These are phyloP conservation scores for Cystobasidiopsis lactophilus DNA, from an alignment of 768 basidiomycete genomes.

Conservation along the genomic window DNA sequence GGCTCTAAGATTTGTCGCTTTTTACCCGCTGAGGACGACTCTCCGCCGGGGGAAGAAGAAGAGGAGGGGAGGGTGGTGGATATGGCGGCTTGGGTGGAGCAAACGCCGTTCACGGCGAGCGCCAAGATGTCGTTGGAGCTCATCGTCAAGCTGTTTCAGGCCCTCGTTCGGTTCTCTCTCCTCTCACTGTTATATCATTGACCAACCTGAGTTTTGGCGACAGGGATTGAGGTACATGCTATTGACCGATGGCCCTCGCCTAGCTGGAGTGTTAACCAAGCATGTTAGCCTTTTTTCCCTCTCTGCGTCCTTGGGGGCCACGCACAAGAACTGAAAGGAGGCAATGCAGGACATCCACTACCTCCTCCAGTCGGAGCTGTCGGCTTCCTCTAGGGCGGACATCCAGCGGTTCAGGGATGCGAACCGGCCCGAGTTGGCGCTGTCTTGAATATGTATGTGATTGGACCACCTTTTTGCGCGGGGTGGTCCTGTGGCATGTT, in stretches of 20 bases:
- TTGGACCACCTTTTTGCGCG: too few relatives aligned
- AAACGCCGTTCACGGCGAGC: slow-evolving; percentile 13
- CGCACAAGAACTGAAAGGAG: too few relatives aligned
- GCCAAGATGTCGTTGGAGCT: slow-evolving; percentile 16
- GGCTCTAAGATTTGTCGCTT: too few relatives aligned
- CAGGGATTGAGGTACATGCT: slow-evolving; percentile 14
- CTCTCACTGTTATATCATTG: background rate
- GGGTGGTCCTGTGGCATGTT: too few relatives aligned
- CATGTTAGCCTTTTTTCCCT: background rate
- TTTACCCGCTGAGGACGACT: background rate
- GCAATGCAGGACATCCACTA: background rate
- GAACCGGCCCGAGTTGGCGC: too few relatives aligned
- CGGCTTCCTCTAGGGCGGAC: too few relatives aligned
- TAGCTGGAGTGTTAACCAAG: slow-evolving; percentile 14
- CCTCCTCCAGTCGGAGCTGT: too few relatives aligned
- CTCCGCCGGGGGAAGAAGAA: background rate
- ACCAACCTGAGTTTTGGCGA: background rate
- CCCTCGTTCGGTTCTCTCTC: too few relatives aligned
- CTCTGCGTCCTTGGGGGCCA: too few relatives aligned
- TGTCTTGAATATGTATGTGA: too few relatives aligned
- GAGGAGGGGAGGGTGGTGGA: slow-evolving; percentile 2
- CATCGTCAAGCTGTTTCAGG: slow-evolving; percentile 19
- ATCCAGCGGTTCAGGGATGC: too few relatives aligned
- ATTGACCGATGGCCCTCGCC: slow-evolving; percentile 8
- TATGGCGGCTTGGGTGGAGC: slow-evolving; percentile 15